Evolutionary conservation across 2,329 filamentous ascomycete species (phyloP).

Genomic region (Colletotrichum sansevieriae): DNA sequence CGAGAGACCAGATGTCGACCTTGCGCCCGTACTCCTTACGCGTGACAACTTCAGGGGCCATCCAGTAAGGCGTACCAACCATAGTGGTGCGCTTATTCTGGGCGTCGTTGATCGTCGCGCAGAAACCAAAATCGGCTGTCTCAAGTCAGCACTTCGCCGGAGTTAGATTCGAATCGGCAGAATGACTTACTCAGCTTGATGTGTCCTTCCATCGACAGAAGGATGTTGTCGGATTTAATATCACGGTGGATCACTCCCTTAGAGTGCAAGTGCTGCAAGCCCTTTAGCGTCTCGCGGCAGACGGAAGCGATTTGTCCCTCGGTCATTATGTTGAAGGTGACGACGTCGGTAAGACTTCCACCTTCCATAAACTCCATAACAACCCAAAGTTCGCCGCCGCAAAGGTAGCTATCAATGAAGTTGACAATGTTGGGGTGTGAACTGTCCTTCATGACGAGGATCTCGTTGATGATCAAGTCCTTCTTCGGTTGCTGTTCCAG

Average conservation of each 20-base stretch:
- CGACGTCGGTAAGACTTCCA: slow-evolving; percentile 95
- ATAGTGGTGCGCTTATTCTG: slow-evolving; percentile 98
- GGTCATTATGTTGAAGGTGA: slow-evolving; percentile 99
- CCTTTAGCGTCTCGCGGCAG: slow-evolving; percentile 91
- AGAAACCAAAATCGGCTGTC: slow-evolving; percentile 96
- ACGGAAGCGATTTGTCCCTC: slow-evolving; percentile 97
- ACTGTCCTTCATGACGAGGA: slow-evolving; percentile 98
- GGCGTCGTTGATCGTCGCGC: slow-evolving; percentile 96
- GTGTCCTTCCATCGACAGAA: slow-evolving; percentile 92
- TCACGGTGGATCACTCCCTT: slow-evolving; percentile 99
- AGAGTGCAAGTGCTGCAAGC: slow-evolving; percentile 94
- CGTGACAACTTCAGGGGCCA: slow-evolving; percentile 98
- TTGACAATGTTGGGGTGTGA: slow-evolving; percentile 99
- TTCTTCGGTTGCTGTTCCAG: slow-evolving; percentile 99
- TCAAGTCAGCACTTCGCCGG: slow-evolving; percentile 48
- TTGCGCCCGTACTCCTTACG: slow-evolving; percentile 98
- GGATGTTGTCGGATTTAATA: slow-evolving; percentile 98
- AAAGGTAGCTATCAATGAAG: slow-evolving; percentile 97
- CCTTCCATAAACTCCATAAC: slow-evolving; percentile 99
- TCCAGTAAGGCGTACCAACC: slow-evolving; percentile 99
- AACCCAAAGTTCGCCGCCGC: slow-evolving; percentile 93
- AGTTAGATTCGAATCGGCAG: neutral
- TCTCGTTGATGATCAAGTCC: slow-evolving; percentile 98
- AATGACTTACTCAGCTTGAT: slow-evolving; percentile 89
- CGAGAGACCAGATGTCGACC: slow-evolving; percentile 98